Evolutionary conservation across 2,329 filamentous ascomycete genomes (phyloP).

Genomic region (Diaporthe destruens): DNA sequence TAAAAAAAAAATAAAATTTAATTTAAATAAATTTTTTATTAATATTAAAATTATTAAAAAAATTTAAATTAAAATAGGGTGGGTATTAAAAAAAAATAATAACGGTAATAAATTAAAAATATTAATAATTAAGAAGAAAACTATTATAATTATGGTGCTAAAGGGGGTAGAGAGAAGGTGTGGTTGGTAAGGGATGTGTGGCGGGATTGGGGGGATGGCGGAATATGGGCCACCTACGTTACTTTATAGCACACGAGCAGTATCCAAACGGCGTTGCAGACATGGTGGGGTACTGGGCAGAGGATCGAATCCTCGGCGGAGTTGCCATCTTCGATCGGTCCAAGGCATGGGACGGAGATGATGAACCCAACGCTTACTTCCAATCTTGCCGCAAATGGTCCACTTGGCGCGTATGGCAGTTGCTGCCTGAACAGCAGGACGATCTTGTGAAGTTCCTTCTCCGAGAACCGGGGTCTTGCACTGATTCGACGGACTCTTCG

Average conservation of each 20-base stretch:
- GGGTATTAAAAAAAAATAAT: no score
- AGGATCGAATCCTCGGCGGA: conserved; percentile 43
- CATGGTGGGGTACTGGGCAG: conserved; percentile 44
- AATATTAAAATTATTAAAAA: no score
- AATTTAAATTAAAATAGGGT: no score
- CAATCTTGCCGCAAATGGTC: conserved; percentile 11
- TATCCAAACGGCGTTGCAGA: conserved; percentile 42
- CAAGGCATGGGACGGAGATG: background rate
- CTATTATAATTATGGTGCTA: no score
- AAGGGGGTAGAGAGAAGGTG: no score
- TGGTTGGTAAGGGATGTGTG: no score
- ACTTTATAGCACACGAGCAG: conserved; percentile 37
- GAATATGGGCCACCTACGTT: background rate
- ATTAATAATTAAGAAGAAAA: no score
- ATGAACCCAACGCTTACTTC: conserved; percentile 21
- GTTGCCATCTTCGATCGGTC: conserved; percentile 42
- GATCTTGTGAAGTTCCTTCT: conserved; percentile 2
- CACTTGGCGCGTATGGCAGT: conserved; percentile 27
- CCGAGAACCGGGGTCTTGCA: background rate
- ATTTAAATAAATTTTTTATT: no score
- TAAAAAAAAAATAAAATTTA: no score
- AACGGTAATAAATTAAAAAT: no score
- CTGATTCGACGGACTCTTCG: background rate
- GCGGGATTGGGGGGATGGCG: no score
- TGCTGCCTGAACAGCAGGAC: conserved; percentile 8